A percentile compares a stretch with the other conserved stretches of the same genome.
phyloP scores from a whole-genome alignment of 345 rosid genomes.

The Brassica cretica region DNA sequence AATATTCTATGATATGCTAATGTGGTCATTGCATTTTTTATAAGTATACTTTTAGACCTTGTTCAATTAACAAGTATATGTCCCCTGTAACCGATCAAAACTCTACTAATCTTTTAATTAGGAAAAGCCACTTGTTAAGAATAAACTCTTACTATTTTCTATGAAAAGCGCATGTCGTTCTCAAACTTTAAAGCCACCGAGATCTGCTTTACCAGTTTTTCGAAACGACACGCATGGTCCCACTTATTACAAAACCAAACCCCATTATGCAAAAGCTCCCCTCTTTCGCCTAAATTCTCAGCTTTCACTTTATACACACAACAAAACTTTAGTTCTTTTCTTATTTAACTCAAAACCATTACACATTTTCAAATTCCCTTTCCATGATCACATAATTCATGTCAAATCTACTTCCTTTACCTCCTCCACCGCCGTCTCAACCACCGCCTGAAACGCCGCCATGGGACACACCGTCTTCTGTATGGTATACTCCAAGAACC shows the following conservation, averaged over 20 bases:
- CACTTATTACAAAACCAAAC: conserved; percentile 44
- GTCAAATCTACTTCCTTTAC: conserved; percentile 43
- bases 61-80: background rate
- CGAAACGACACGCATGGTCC: conserved; percentile 58
- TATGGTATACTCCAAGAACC: conserved; percentile 43
- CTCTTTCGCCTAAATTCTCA: conserved; percentile 36
- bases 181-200: conserved; percentile 50
- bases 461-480: conserved; percentile 42
- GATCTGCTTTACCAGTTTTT: conserved; percentile 45
- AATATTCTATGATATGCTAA: background rate
- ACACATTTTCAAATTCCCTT: conserved; percentile 35
- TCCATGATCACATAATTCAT: conserved; percentile 40
- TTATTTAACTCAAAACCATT: conserved; percentile 35
- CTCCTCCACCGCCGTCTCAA: conserved; percentile 34
- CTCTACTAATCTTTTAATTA: conserved; percentile 4
- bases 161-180: conserved; percentile 37
- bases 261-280: conserved; percentile 37
- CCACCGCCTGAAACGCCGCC: conserved; percentile 39
- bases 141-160: background rate
- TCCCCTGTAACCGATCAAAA: conserved; percentile 16
- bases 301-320: conserved; percentile 37
- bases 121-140: conserved; percentile 28
- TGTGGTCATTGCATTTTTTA: background rate
- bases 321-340: conserved; percentile 24
- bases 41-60: background rate